Evolutionary conservation across 1,139 yeast genomes (phyloP), one percentile per base, ranked within the genome.

Genomic region (Yamadazyma sp.): DNA sequence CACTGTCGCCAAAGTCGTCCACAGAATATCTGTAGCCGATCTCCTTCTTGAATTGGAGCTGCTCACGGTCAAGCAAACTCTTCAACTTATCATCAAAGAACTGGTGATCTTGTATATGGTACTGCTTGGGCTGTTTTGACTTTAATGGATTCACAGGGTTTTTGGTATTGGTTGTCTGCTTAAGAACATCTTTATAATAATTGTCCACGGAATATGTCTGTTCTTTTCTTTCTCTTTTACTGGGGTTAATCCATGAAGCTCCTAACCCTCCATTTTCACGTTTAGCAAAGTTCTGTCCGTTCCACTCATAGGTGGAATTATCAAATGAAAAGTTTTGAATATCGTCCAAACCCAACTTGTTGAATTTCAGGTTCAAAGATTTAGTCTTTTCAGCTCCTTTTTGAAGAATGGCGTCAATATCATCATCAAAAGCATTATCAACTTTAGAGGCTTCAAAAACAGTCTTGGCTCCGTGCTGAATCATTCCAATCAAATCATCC

Each of bases 231-330:
- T 90, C 95, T 56, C 98, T 77, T 54, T 89, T 86, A 4, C 92
- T 73, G 0, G 96, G 96, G 49, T 88, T 87, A 33, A 89, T 83
- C 95, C 96, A 88, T 6, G 76, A 64, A 29, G 79, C 71, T 1
- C 75, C 70, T 31, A 67, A 64, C 28, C 70, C 70, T n/a, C 66
- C 58, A 31, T 47, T 46, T 9, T 62, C 65, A 47, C 73, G 78
- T 50, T 87, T 86, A 33, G 95, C 86, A 58, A 89, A 92, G 56
- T 90, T 89, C 54, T 87, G 83, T 17, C 98, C 98, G 55, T 92
- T 89, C 98, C 98, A 92, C 59, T 90, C 96, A 61, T 90, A 92
- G 0, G 96, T 92, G 2, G 95, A 87, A 25, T 80, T 80, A 50
- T 89, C 96, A 12, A 89, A 80, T 0, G 90, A 79, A 54, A 92